A percentile compares a stretch with the other conserved stretches of the same genome.
phyloP scores from a whole-genome alignment of 306 rosid species.

The Castanea crenata region DNA sequence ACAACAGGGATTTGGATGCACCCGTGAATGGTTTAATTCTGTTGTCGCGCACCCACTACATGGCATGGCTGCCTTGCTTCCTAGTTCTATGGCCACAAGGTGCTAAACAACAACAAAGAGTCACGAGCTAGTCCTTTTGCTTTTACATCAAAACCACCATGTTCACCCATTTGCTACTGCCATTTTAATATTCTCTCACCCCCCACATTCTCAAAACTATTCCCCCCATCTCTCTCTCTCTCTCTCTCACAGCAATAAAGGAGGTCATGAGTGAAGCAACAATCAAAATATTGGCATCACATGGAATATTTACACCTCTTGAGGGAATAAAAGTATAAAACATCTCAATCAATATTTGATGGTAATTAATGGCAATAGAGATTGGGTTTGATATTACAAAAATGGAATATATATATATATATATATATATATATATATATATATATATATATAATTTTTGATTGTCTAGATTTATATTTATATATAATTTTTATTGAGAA shows the following conservation, averaged over 20 bases:
- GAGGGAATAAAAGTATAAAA: constrained; percentile 1
- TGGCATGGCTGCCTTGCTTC: constrained; percentile 8
- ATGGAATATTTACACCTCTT: not conserved
- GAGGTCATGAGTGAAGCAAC: constrained; percentile 1
- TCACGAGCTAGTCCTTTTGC: constrained; percentile 46
- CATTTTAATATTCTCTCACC: constrained; percentile 4
- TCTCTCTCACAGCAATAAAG: not conserved
- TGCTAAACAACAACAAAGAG: constrained; percentile 63
- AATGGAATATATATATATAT: not conserved
- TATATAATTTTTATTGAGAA: not conserved
- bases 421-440: not conserved
- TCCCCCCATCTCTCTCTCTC: not conserved
- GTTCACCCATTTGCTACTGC: constrained; percentile 22
- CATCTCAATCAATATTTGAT: constrained; percentile 9
- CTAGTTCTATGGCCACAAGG: constrained; percentile 46
- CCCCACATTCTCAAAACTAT: constrained; percentile 10
- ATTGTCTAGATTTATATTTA: not conserved
- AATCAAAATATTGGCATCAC: not conserved
- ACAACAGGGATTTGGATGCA: constrained; percentile 26
- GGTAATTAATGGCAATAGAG: not conserved
- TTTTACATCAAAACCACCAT: constrained; percentile 31
- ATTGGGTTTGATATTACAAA: too few relatives aligned
- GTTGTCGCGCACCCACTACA: constrained; percentile 39
- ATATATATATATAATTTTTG: not conserved
- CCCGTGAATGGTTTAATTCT: constrained; percentile 56